Evolutionary conservation across 768 basidiomycete species (phyloP).

Genomic region (Serendipita sp.): DNA sequence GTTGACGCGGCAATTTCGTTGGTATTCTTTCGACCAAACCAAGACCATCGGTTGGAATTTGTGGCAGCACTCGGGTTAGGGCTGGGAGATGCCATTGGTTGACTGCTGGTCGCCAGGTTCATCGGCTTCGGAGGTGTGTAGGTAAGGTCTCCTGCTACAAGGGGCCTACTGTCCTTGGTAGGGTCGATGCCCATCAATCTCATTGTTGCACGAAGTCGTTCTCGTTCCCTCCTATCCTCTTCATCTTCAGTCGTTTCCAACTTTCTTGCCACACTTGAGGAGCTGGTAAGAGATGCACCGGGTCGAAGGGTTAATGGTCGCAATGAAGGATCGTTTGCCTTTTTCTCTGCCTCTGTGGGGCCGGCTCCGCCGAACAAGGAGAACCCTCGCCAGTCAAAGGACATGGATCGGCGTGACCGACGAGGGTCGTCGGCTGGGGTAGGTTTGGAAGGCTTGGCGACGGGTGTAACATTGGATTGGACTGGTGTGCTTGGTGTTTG

Average conservation of each 20-base stretch:
- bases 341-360: conserved; percentile 35
- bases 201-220: conserved; percentile 80
- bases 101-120: background rate
- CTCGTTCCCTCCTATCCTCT: conserved; percentile 74
- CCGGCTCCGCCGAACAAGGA: conserved; percentile 42
- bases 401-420: conserved; percentile 39
- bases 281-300: conserved; percentile 32
- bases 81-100: conserved; percentile 3
- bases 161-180: conserved; percentile 35
- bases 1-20: background rate
- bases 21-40: conserved; percentile 27
- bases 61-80: conserved; percentile 21
- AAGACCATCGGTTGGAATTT: conserved; percentile 40
- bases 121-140: conserved; percentile 18
- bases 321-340: conserved; percentile 25
- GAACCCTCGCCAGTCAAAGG: conserved; percentile 70
- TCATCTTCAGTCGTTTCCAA: conserved; percentile 84
- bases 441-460: conserved; percentile 14
- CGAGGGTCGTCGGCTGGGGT: conserved; percentile 29
- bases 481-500: background rate
- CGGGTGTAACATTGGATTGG: conserved; percentile 11
- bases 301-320: conserved; percentile 63
- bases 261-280: conserved; percentile 37
- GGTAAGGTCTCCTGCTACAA: conserved; percentile 9
- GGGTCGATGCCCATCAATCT: conserved; percentile 78